Evolutionary conservation across 1,284 basidiomycete genomes (phyloP), one percentile per base, ranked within the genome.

Genomic region (Sanghuangporus baumii): DNA sequence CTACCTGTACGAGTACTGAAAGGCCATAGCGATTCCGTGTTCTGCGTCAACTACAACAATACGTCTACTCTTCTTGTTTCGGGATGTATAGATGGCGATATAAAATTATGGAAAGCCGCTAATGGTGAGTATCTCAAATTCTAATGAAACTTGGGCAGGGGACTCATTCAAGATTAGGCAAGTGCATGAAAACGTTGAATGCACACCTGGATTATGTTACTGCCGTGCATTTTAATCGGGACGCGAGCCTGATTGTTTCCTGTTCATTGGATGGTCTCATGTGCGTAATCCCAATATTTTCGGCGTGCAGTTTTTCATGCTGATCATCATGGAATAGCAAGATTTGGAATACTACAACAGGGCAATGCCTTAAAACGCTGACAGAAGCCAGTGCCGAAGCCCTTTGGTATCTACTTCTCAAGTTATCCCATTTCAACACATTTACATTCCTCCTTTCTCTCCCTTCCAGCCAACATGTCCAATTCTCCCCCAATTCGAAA

Each of bases 121-220:
- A 82, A 85, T 79, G 92, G 92, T 91, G 62, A 47, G 72, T 62
- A 2, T 4, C 51, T 36, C 16, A 34, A 6, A 2, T n/a, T n/a
- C 2, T 37, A 11, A n/a, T 36, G 52, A 9, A 12, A 37, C 14
- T 11, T 4, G 14, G 37, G 6, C 20, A 34, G 16, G 18, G n/a
- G 14, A 36, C 37, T 36, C 8, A n/a, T 20, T 18, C 16, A 34
- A 18, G 4, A 31, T 48, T 12, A 87, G 94, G 92, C 9, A 89
- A 84, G 74, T 90, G 87, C 66, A 80, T 93, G 72, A 89, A 91
- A 72, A 91, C 87, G 0, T 72, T 98, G 37, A 91, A 94, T 56
- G 97, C 94, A 0, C 96, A 99, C 74, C 82, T 94, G 26, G 97
- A 99, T 74, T 96, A 93, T 63, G 94, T 99, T 12, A 95, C 94